A percentile compares a stretch with the other conserved stretches of the same genome.
phyloP scores from a whole-genome alignment of 1,139 yeast species.

The Suhomyces anneliseae region DNA sequence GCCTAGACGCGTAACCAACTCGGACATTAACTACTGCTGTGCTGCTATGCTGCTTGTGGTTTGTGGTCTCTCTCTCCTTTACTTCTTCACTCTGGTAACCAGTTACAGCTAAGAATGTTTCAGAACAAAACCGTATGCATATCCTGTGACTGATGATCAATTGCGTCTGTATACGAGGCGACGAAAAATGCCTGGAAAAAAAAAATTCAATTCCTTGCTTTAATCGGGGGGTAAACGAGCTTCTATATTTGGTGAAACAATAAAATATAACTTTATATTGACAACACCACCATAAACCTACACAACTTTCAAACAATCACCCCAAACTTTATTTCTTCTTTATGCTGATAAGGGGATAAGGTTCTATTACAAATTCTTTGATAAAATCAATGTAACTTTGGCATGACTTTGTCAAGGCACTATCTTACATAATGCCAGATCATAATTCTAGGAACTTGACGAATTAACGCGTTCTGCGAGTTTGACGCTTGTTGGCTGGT shows the following conservation, averaged over 20 bases:
- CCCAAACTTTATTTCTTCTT: no score
- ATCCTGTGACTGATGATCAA: neutral
- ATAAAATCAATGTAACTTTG: no score
- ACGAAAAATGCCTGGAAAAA: neutral
- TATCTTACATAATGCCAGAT: neutral
- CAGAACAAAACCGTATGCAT: neutral
- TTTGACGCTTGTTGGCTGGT: neutral
- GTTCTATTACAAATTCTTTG: no score
- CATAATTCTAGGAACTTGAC: neutral
- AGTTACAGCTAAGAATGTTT: neutral
- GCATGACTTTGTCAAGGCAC: neutral
- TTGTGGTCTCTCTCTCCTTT: neutral
- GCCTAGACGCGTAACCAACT: neutral
- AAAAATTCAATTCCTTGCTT: no score
- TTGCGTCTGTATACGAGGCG: neutral
- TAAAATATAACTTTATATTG: no score
- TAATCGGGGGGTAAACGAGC: no score
- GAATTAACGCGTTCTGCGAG: neutral
- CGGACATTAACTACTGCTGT: no score
- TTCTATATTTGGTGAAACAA: no score
- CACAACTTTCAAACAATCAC: no score
- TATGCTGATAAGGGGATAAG: no score
- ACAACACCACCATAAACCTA: no score
- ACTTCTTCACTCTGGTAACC: neutral
- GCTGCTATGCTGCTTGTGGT: neutral